phyloP scores from a whole-genome alignment of 805 yeast genomes.

The Maudiozyma pseudohumilis region DNA sequence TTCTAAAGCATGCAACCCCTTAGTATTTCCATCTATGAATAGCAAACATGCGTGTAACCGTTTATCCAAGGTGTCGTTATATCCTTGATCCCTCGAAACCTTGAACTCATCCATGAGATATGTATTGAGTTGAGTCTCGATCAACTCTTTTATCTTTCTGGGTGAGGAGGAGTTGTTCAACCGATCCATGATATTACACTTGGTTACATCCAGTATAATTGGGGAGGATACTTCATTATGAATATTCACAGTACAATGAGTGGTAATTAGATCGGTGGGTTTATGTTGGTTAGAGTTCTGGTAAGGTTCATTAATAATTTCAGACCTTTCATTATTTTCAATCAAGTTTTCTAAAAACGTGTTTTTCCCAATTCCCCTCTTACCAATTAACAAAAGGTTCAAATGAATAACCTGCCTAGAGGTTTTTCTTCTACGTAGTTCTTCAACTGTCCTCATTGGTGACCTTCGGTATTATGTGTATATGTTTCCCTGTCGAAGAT shows the following conservation, averaged over 20 bases:
- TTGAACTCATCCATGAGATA: constrained; percentile 67
- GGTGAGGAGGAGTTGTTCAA: constrained; percentile 50
- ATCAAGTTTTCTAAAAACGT: constrained; percentile 57
- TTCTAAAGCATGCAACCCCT: constrained; percentile 40
- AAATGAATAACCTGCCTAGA: constrained; percentile 54
- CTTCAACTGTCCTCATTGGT: constrained; percentile 24
- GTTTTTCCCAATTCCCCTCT: constrained; percentile 64
- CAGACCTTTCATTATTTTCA: neutral
- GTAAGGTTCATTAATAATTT: neutral
- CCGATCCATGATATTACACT: constrained; percentile 28
- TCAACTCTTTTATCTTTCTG: constrained; percentile 43
- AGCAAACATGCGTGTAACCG: constrained; percentile 73
- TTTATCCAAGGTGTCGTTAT: constrained; percentile 40
- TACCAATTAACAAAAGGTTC: constrained; percentile 62
- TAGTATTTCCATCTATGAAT: constrained; percentile 56
- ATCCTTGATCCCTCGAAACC: constrained; percentile 53
- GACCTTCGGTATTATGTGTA: too few species aligned
- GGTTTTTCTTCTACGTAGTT: constrained; percentile 48
- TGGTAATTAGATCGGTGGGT: neutral
- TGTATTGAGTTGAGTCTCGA: constrained; percentile 63
- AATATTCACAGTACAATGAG: constrained; percentile 1
- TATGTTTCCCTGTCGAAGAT: too few species aligned
- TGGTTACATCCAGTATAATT: constrained; percentile 47
- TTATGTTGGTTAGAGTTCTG: constrained; percentile 2
- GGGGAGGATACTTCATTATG: constrained; percentile 10